These are phyloP conservation scores for Ramaria sp. DNA, from an alignment of 768 basidiomycete species.

Conservation along the genomic window DNA sequence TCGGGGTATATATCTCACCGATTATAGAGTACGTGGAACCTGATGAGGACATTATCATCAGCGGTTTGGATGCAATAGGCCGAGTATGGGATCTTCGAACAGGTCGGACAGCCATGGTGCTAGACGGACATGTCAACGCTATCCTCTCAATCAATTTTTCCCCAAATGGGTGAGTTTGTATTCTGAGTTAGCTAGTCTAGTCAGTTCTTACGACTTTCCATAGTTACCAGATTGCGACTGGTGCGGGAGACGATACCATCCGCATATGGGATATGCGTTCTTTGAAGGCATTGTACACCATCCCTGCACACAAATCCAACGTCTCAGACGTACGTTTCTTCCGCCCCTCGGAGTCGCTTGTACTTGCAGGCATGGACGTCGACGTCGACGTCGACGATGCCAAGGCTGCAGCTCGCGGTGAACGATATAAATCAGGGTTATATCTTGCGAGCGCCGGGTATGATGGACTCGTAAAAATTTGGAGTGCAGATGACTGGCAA, in stretches of 20 bases:
- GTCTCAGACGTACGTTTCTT: constrained; percentile 96
- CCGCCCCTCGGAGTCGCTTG: constrained; percentile 44
- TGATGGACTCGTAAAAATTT: constrained; percentile 90
- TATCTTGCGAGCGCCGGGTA: constrained; percentile 93
- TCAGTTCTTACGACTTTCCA: not conserved
- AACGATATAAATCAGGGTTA: constrained; percentile 68
- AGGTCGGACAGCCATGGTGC: constrained; percentile 93
- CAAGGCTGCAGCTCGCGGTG: not conserved
- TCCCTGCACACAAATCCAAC: constrained; percentile 91
- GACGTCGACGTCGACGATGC: constrained; percentile 48
- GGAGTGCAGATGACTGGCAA: constrained; percentile 99
- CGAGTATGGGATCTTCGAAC: constrained; percentile 96
- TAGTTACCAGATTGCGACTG: constrained; percentile 96
- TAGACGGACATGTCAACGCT: constrained; percentile 92
- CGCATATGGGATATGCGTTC: constrained; percentile 98
- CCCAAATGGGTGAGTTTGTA: constrained; percentile 76
- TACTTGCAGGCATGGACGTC: constrained; percentile 28
- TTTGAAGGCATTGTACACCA: constrained; percentile 86
- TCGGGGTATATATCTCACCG: constrained; percentile 54
- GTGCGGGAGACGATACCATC: constrained; percentile 94
- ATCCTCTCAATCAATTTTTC: constrained; percentile 89
- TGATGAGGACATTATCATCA: constrained; percentile 20
- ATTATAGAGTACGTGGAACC: not conserved
- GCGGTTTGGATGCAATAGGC: constrained; percentile 93
- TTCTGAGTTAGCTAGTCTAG: not conserved